Conservation (phyloP, 148 eudicot species). For the Rhododendron kiyosumense region DNA sequence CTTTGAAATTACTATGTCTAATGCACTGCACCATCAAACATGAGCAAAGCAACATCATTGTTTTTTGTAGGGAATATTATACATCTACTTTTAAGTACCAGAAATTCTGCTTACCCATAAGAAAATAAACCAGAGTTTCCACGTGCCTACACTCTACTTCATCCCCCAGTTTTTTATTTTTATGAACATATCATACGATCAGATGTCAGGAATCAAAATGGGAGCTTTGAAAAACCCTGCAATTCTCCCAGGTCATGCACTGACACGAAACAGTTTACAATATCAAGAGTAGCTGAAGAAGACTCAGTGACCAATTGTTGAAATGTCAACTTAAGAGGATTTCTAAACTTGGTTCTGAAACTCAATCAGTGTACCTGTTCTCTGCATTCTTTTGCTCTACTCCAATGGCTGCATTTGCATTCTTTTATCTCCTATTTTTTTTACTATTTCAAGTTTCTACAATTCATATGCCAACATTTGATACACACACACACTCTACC, state of each 20-base stretch:
- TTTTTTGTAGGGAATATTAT: neutral
- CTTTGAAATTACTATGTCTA: neutral
- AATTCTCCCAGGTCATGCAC: neutral
- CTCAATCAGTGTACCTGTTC: neutral
- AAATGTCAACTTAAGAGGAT: neutral
- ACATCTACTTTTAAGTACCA: neutral
- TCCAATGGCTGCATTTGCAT: neutral
- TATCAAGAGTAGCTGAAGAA: neutral
- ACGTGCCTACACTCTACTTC: neutral
- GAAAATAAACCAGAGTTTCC: neutral
- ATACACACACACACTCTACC: neutral
- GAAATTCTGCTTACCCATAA: neutral
- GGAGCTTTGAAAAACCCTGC: neutral
- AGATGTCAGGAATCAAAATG: neutral
- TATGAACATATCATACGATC: neutral
- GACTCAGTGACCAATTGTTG: neutral
- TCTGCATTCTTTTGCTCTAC: neutral
- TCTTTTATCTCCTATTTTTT: neutral
- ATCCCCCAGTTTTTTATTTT: neutral
- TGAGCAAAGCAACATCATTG: neutral
- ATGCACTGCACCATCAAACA: neutral
- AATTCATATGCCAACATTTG: neutral
- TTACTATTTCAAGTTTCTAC: neutral
- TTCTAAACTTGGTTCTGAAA: neutral
- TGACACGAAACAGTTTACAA: neutral